Base-by-base conservation (phyloP, 148 eudicot genomes). In the Chenopodium quinoa region DNA sequence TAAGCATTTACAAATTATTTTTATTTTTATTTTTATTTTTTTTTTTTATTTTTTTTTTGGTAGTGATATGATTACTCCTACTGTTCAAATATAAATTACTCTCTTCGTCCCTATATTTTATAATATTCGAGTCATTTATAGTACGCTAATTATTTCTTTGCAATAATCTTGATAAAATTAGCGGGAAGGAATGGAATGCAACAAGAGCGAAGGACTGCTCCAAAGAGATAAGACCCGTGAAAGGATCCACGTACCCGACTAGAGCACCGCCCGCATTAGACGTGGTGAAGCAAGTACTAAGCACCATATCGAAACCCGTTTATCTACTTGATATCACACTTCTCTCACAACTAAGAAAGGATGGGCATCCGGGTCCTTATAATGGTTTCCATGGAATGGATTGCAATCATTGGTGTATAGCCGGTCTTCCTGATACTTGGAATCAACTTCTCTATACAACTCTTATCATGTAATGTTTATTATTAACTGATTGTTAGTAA, bases 301-400 rank as follows among this genome's bases (percentile, higher is more conserved):
- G 75, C 64, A 78, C 25, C 7, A 83, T 86, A 79, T 78, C 74
- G 23, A 83, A 71, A 9, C 81, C 75, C 13, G 81, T 71, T 23
- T 31, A 62, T 47, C 81, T 86, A 58, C 74, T 86, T 14, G 88
- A 86, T 31, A 50, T 83, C 6, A 72, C 85, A 13, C 11, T 74
- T 44, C 47, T 86, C 14, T 58, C 88, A 16, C 80, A 82, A 74
- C 66, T 83, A 70, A 83, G 88, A 44, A 85, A 80, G 48, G 85
- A 83, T 67, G 85, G 74, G 0, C 88, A 86, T 27, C 85, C 88
- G n/a, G 58, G 44, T 3, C 2, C 47, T 29, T 83, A 47, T 29
- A 64, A 73, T 52, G 73, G 31, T 44, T 48, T 47, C n/a, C 20
- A 7, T 22, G 80, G 71, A 19, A 46, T 60, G 13, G 84, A 82